A percentile compares a stretch with the other conserved stretches of the same genome.
Conservation (phyloP, 345 rosid species). For the Anastatica hierochuntica region DNA sequence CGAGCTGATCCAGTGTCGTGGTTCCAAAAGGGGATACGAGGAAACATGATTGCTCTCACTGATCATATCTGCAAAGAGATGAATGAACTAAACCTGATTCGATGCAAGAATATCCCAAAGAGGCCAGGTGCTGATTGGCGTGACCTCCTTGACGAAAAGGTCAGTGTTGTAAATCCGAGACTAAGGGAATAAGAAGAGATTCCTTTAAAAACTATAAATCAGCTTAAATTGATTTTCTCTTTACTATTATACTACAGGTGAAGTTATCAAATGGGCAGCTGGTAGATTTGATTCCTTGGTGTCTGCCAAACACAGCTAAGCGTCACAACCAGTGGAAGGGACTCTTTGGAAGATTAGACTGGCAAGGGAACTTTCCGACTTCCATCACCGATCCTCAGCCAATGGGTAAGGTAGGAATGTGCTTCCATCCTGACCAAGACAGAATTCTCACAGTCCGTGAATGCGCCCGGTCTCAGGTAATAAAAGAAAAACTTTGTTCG, state of each 20-base stretch:
- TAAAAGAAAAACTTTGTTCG: no score
- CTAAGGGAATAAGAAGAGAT: no score
- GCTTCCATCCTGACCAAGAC: conserved; percentile 89
- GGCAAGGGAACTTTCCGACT: conserved; percentile 94
- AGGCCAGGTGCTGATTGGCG: conserved; percentile 95
- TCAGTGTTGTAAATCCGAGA: conserved; percentile 19
- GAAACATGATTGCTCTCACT: conserved; percentile 33
- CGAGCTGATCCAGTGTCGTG: conserved; percentile 51
- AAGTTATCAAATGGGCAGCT: conserved; percentile 49
- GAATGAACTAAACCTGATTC: conserved; percentile 66
- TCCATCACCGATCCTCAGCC: conserved; percentile 87
- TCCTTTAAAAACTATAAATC: no score
- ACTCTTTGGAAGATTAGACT: conserved; percentile 73
- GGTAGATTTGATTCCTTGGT: conserved; percentile 66
- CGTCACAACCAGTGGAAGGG: conserved; percentile 89
- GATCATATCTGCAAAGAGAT: conserved; percentile 77
- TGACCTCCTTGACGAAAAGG: conserved; percentile 69
- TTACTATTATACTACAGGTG: conserved; percentile 31
- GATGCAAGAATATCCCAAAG: conserved; percentile 69
- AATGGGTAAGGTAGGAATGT: conserved; percentile 93
- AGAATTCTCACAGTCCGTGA: conserved; percentile 79
- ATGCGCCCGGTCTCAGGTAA: conserved; percentile 81
- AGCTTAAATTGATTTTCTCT: no score
- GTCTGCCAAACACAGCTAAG: conserved; percentile 69
- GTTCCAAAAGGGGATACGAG: conserved; percentile 75